Conservation (phyloP, 257 asterid species). For the Avicennia marina region DNA sequence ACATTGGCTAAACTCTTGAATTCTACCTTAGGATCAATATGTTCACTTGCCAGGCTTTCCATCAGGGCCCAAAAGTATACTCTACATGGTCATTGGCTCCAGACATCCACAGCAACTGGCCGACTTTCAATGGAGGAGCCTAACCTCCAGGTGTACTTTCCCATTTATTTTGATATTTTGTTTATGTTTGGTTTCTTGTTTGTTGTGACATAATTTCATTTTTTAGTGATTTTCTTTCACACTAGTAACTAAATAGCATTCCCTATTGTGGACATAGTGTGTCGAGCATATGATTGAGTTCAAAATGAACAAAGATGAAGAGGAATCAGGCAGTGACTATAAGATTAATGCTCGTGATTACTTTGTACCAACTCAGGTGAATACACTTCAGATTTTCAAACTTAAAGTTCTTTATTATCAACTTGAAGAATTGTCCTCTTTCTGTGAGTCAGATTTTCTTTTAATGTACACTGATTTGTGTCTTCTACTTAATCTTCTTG, state of each 20-base stretch:
- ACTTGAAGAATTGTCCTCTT: constrained; percentile 1
- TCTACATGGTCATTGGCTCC: constrained; percentile 97
- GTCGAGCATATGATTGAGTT: constrained; percentile 92
- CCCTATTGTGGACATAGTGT: constrained; percentile 36
- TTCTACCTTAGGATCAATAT: constrained; percentile 84
- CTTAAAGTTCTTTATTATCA: constrained; percentile 4
- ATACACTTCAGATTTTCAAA: constrained; percentile 15
- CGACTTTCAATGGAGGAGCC: constrained; percentile 98
- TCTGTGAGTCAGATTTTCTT: constrained; percentile 14
- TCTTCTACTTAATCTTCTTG: constrained; percentile 27
- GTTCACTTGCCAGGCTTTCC: constrained; percentile 86
- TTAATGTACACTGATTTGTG: constrained; percentile 2
- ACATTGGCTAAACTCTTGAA: constrained; percentile 81
- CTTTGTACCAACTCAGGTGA: constrained; percentile 87
- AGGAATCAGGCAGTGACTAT: constrained; percentile 31
- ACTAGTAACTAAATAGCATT: constrained; percentile 10
- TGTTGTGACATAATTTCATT: background rate
- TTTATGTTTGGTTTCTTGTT: background rate
- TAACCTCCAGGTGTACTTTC: constrained; percentile 75
- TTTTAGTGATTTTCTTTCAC: constrained; percentile 6
- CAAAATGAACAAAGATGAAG: constrained; percentile 46
- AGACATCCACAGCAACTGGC: constrained; percentile 95
- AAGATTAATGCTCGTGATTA: constrained; percentile 87
- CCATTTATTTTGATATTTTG: constrained; percentile 4
- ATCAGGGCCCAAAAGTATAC: constrained; percentile 77